Conservation (phyloP, 2,329 filamentous ascomycete genomes). For the Epichloe coenophiala region DNA sequence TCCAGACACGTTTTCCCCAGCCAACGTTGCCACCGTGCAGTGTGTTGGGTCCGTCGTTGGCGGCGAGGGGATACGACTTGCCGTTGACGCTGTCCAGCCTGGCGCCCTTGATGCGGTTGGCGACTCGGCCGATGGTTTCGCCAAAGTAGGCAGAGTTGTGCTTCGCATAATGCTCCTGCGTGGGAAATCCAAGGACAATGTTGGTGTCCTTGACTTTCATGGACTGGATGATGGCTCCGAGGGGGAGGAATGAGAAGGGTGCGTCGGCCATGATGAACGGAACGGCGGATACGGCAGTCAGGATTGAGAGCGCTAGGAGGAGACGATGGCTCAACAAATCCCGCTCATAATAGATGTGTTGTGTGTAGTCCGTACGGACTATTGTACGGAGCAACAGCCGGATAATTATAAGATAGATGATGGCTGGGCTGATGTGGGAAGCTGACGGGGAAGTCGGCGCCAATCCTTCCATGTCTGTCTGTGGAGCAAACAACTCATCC, state of each 20-base stretch:
- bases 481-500: background rate
- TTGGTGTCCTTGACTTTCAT: constrained; percentile 67
- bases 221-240: constrained; percentile 70
- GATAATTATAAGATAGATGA: too few relatives aligned
- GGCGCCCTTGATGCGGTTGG: constrained; percentile 68
- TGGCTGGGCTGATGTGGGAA: background rate
- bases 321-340: background rate
- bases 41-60: constrained; percentile 67
- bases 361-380: too few relatives aligned
- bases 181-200: constrained; percentile 79
- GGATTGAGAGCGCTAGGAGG: background rate
- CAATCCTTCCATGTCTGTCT: background rate
- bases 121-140: constrained; percentile 75
- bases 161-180: constrained; percentile 57
- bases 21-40: constrained; percentile 60
- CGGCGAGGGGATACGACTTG: constrained; percentile 52
- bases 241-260: constrained; percentile 53
- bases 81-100: constrained; percentile 60
- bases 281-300: background rate
- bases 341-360: too few relatives aligned
- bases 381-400: too few relatives aligned
- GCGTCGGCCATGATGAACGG: constrained; percentile 27
- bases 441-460: too few relatives aligned
- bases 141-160: constrained; percentile 77
- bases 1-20: constrained; percentile 71